These are phyloP conservation scores for Termitomyces titanicus DNA, from an alignment of 768 basidiomycete genomes.

Conservation along the genomic window DNA sequence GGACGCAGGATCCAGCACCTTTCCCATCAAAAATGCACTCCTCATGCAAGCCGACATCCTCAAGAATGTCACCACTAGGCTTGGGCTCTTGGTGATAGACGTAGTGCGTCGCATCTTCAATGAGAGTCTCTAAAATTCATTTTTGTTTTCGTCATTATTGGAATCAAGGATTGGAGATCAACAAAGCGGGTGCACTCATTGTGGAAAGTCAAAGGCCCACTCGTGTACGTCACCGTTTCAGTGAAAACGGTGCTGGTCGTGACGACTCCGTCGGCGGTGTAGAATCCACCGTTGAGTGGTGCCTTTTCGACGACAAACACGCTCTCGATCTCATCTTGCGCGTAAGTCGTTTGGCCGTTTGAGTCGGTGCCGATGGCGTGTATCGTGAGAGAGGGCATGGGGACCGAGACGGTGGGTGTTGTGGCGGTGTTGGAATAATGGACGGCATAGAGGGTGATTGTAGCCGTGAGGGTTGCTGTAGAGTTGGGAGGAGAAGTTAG, in stretches of 20 bases:
- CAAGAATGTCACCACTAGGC: background rate
- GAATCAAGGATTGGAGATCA: too few species aligned
- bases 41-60: background rate
- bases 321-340: background rate
- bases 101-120: background rate
- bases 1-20: background rate
- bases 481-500: background rate
- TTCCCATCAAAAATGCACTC: background rate
- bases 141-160: background rate
- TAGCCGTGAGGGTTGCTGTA: background rate
- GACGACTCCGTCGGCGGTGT: background rate
- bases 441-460: background rate
- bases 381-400: background rate
- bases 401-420: background rate
- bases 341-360: slow-evolving; percentile 3
- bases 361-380: background rate
- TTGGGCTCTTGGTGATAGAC: background rate
- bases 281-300: background rate
- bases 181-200: background rate
- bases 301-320: background rate
- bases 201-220: background rate
- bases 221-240: background rate
- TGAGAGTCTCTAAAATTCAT: background rate
- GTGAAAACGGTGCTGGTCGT: background rate
- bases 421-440: background rate